Evolutionary conservation across 2,329 filamentous ascomycete species (phyloP), one percentile per base, ranked within the genome.

Genomic region (Chaetomium sp.): DNA sequence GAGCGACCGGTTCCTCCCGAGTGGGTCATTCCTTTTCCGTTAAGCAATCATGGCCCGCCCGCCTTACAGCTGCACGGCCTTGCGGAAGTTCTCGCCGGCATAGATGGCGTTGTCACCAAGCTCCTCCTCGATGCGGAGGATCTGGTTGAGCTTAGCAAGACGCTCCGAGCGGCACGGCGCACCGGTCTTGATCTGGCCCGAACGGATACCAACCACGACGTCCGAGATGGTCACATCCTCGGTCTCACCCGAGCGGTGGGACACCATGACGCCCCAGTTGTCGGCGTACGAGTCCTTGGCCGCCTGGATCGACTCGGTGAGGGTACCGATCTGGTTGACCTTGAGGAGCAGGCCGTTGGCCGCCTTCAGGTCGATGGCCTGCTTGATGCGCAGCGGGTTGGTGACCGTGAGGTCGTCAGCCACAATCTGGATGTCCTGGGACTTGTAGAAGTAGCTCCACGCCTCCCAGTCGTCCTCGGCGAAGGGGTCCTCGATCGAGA

Each of bases 381-480:
- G 95, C 89, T 97, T 96, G 85, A 99, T 99, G 76, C 94, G 92
- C 69, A 89, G 79, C 62, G 94, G 94, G 86, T 99, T 99, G 77
- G 94, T 99, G 76, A 99, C 94, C 65, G 94, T 97, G 83, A 99
- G 78, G 73, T 99, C 94, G 72, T 99, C 94, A 80, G 87, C 94
- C 66, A 99, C 94, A 72, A 99, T 91, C 84, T 99, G 94, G 82
- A 95, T 91, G 77, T 96, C 86, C 72, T 90, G 91, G 69, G 89
- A 94, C 88, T 96, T 96, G 88, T 88, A 96, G 87, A 97, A 99
- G 87, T 97, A 96, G 85, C 89, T 95, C 94, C 94, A 99, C 61
- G 94, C 94, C 85, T 97, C 92, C 94, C 94, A 99, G 82, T 99
- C 94, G 71, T 97, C 94, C 85, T 99, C 94, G 64, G 90, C 92